Evolutionary conservation across 495 filamentous ascomycete genomes (phyloP).

Genomic region (Tuber melanosporum): DNA sequence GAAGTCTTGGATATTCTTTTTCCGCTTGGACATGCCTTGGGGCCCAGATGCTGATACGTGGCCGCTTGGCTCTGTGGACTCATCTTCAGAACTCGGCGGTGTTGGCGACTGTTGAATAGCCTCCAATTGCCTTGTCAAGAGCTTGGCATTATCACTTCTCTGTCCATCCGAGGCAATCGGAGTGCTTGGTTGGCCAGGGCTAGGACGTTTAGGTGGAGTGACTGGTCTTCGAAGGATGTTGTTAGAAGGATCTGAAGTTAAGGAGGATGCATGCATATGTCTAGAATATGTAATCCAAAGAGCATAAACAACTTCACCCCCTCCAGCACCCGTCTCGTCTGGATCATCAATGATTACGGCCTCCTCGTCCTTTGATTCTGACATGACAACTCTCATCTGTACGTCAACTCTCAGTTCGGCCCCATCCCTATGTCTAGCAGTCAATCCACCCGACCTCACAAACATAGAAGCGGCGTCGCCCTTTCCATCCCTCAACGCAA

Average conservation of each 20-base stretch:
- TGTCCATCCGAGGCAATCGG: constrained; percentile 27
- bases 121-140: constrained; percentile 58
- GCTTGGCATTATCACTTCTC: constrained; percentile 45
- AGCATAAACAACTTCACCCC: constrained; percentile 82
- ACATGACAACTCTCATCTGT: constrained; percentile 92
- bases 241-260: constrained; percentile 53
- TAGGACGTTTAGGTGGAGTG: constrained; percentile 67
- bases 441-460: constrained; percentile 69
- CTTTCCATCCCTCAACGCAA: constrained; percentile 73
- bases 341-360: constrained; percentile 42
- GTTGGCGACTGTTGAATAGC: constrained; percentile 40
- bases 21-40: constrained; percentile 45
- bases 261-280: constrained; percentile 69
- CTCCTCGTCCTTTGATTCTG: constrained; percentile 51
- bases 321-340: constrained; percentile 44
- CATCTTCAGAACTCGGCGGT: constrained; percentile 40
- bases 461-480: constrained; percentile 70
- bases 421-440: constrained; percentile 82
- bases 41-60: constrained; percentile 15
- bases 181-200: constrained; percentile 61
- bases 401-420: constrained; percentile 85
- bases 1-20: constrained; percentile 85
- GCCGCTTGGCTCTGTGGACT: constrained; percentile 17
- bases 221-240: constrained; percentile 55
- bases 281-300: constrained; percentile 96